These are phyloP conservation scores for Rutstroemia sp. DNA, from an alignment of 2,329 filamentous ascomycete species.

Conservation along the genomic window DNA sequence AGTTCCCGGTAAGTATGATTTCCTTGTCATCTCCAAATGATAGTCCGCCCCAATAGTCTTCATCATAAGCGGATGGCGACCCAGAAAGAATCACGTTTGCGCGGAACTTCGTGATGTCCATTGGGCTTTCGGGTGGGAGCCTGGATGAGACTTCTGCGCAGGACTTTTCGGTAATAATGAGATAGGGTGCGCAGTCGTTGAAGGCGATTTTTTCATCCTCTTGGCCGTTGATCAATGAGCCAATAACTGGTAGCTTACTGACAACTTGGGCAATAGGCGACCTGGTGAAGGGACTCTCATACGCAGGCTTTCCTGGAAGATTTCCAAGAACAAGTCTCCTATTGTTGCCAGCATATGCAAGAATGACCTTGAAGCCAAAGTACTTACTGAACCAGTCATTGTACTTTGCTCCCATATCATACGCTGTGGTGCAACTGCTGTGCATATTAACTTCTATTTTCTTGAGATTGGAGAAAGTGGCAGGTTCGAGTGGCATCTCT, in stretches of 20 bases:
- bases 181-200: slow-evolving; percentile 66
- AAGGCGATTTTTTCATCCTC: slow-evolving; percentile 55
- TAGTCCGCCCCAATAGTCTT: slow-evolving; percentile 67
- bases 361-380: slow-evolving; percentile 53
- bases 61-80: slow-evolving; percentile 48
- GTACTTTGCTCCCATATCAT: slow-evolving; percentile 53
- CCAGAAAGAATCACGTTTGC: slow-evolving; percentile 65
- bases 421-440: slow-evolving; percentile 48
- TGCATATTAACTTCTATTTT: slow-evolving; percentile 51
- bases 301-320: slow-evolving; percentile 16
- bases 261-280: slow-evolving; percentile 12
- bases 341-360: slow-evolving; percentile 59
- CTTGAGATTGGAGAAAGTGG: slow-evolving; percentile 35
- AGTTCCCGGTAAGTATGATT: slow-evolving; percentile 60
- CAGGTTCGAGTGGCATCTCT: slow-evolving; percentile 50
- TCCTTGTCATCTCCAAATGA: slow-evolving; percentile 29
- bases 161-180: slow-evolving; percentile 64
- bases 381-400: slow-evolving; percentile 61
- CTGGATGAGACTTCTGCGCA: slow-evolving; percentile 57
- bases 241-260: slow-evolving; percentile 15
- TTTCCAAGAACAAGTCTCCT: slow-evolving; percentile 52
- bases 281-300: slow-evolving; percentile 11
- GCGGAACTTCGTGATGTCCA: slow-evolving; percentile 64
- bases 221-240: slow-evolving; percentile 12
- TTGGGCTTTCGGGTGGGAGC: slow-evolving; percentile 39